Evolutionary conservation across 345 rosid species (phyloP).

Genomic region (Brassica incana): DNA sequence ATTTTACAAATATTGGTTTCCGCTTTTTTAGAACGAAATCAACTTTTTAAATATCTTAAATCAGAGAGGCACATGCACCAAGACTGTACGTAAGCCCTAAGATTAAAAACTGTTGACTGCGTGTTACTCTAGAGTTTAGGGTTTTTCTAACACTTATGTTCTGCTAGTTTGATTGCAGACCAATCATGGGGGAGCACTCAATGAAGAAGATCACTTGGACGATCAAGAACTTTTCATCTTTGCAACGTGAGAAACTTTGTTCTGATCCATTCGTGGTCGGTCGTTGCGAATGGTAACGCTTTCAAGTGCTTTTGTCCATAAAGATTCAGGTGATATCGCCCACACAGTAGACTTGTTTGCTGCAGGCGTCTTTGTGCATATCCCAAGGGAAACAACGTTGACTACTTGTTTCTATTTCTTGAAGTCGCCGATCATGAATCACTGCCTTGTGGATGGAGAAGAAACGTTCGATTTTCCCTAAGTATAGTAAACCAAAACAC

Average conservation of each 20-base stretch:
- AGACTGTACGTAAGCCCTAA: not conserved
- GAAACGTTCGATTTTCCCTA: slow-evolving; percentile 62
- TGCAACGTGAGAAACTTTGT: not conserved
- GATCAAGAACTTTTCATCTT: not conserved
- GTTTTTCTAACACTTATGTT: not conserved
- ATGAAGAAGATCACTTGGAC: slow-evolving; percentile 5
- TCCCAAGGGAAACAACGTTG: slow-evolving; percentile 72
- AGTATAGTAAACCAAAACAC: slow-evolving; percentile 56
- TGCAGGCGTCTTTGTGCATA: slow-evolving; percentile 63
- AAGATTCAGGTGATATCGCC: not conserved
- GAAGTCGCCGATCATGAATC: slow-evolving; percentile 67
- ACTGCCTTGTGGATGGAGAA: slow-evolving; percentile 74
- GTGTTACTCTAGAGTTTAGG: not conserved
- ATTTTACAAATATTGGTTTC: not conserved
- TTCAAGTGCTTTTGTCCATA: not conserved
- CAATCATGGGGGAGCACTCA: not conserved
- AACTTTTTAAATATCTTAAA: not conserved
- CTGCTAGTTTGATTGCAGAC: not conserved
- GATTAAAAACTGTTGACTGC: not conserved
- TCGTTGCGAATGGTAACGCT: slow-evolving; percentile 7
- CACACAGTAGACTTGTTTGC: not conserved
- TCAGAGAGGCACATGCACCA: not conserved
- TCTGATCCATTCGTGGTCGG: not conserved
- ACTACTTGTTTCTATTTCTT: slow-evolving; percentile 39
- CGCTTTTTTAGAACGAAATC: not conserved